phyloP scores from a whole-genome alignment of 2,329 filamentous ascomycete species.

The Onygena corvina region DNA sequence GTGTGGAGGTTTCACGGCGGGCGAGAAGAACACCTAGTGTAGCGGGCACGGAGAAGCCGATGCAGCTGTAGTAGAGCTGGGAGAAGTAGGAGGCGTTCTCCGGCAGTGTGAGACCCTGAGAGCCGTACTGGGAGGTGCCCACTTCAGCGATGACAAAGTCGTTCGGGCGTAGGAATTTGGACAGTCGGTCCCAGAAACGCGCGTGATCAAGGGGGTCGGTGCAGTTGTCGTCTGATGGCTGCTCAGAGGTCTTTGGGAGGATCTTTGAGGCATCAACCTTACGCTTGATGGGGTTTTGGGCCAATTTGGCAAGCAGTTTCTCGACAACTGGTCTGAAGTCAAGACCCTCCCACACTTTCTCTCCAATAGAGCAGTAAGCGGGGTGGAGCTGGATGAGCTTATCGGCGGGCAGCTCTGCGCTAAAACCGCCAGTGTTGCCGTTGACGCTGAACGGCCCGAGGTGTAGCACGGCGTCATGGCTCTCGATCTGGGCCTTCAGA shows the following conservation, averaged over 20 bases:
- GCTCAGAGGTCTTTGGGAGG: conserved; percentile 1
- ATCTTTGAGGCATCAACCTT: conserved; percentile 6
- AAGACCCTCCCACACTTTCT: conserved; percentile 13
- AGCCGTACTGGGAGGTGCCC: conserved; percentile 20
- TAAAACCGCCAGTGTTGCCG: conserved; percentile 15
- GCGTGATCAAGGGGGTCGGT: conserved; percentile 12
- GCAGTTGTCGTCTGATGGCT: conserved; percentile 9
- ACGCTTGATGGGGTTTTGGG: conserved; percentile 11
- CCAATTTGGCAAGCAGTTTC: conserved; percentile 11
- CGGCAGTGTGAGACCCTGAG: conserved; percentile 17
- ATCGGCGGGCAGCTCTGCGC: conserved; percentile 11
- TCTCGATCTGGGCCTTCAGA: conserved; percentile 8
- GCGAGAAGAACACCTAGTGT: conserved; percentile 18
- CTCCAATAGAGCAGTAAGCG: conserved; percentile 13
- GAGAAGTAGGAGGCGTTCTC: conserved; percentile 18
- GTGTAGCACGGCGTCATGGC: conserved; percentile 13
- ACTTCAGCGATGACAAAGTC: conserved; percentile 20
- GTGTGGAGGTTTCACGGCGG: conserved; percentile 16
- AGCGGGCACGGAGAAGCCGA: conserved; percentile 20
- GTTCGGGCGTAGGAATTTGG: conserved; percentile 13
- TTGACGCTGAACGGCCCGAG: conserved; percentile 12
- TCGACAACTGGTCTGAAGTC: conserved; percentile 14
- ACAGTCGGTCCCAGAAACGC: conserved; percentile 13
- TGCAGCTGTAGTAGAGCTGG: conserved; percentile 20
- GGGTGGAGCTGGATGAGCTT: conserved; percentile 13